A percentile compares a stretch with the other conserved stretches of the same genome.
These are phyloP conservation scores for Diaporthe sp. DNA, from an alignment of 2,329 filamentous ascomycete genomes.

Conservation along the genomic window DNA sequence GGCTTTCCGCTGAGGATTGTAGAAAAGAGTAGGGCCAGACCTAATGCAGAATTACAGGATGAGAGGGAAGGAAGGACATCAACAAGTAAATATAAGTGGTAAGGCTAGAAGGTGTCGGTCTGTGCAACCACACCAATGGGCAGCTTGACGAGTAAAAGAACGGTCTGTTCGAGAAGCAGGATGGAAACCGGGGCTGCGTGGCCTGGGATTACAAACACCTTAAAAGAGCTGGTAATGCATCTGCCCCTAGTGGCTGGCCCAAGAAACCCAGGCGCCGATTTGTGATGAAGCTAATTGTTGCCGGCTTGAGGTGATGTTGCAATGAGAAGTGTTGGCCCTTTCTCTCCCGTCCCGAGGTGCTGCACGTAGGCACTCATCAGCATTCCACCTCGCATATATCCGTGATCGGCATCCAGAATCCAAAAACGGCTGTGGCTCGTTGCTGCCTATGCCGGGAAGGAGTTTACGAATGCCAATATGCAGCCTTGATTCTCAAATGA, in stretches of 20 bases:
- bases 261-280: not conserved
- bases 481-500: not conserved
- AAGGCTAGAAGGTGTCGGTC: not conserved
- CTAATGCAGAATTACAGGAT: not conserved
- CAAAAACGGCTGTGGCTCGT: not conserved
- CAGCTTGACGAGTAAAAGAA: not conserved
- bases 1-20: no score
- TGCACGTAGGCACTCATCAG: not conserved
- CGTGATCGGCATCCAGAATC: not conserved
- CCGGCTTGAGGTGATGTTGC: conserved; percentile 10
- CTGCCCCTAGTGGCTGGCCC: not conserved
- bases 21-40: not conserved
- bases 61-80: not conserved
- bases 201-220: not conserved
- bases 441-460: not conserved
- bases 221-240: not conserved
- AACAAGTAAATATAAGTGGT: not conserved
- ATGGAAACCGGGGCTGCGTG: not conserved
- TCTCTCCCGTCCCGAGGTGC: not conserved
- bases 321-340: conserved; percentile 1
- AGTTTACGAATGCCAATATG: not conserved
- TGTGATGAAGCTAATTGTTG: not conserved
- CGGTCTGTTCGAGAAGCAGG: not conserved
- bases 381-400: not conserved
- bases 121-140: conserved; percentile 5